Evolutionary conservation across 768 basidiomycete genomes (phyloP), one percentile per base, ranked within the genome.

Genomic region (Galerina marginata): DNA sequence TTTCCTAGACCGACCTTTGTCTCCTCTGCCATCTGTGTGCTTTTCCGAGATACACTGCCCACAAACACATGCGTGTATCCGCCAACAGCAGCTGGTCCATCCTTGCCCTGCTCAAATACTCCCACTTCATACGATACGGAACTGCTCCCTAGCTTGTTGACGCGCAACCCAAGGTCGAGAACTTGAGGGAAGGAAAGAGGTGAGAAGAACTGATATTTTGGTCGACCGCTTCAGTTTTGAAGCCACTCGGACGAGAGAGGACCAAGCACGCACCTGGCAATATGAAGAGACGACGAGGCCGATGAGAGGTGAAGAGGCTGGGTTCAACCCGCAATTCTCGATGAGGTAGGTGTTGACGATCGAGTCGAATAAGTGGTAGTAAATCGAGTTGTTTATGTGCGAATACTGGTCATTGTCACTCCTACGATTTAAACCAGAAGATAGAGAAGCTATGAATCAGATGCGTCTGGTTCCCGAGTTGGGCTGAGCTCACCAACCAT

Each of bases 41-140:
- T 87, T 75, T 83, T 86, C 48, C 92, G 75, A 44, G 82, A 83
- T 55, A 66, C 64, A 45, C 81, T 83, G 26, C 86, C 85, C 3
- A 94, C 92, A 68, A 93, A 93, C n/a, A 93, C 92, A 71, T 94
- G 92, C 0, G 90, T 93, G 56, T 93, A 93, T 9, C 83, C 83
- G 2, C 82, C 83, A 16, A 84, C 83, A 11, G 81, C 83, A 0
- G 76, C 76, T 2, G 78, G 76, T 9, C 59, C 39, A 37, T 79
- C 71, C 38, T 70, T 69, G 25, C 75, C 82, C 50, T 84, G 76
- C 49, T 77, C 78, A 67, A 93, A 94, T 14, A 94, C 86, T 0
- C 88, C 92, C 1, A 94, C 81, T 67, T 93, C 91, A 67, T 94
- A 94, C 1, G 84, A 79, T 42, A 90, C 92, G 0, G 92, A 94